Conservation (phyloP, 2,329 filamentous ascomycete species). For the Sporothrix luriei region DNA sequence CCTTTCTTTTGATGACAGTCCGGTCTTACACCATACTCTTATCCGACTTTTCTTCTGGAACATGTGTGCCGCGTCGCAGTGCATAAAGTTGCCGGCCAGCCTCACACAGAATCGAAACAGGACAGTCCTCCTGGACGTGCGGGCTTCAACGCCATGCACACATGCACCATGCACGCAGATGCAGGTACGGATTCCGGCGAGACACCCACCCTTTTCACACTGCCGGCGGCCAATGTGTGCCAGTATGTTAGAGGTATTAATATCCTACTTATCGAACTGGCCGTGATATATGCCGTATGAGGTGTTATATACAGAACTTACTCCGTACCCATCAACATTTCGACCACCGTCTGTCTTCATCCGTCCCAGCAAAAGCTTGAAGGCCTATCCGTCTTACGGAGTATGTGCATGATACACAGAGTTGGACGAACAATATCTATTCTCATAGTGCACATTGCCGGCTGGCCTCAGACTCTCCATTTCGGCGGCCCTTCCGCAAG, state of each 20-base stretch:
- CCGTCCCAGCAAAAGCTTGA: no score
- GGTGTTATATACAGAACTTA: no score
- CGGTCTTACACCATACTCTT: constrained; percentile 1
- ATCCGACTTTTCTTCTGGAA: constrained; percentile 1
- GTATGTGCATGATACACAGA: no score
- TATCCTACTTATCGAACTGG: no score
- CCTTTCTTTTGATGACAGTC: neutral
- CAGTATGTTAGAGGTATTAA: neutral
- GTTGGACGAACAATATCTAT: neutral
- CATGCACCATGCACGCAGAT: constrained; percentile 8
- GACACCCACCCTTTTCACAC: constrained; percentile 7
- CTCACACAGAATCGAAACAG: constrained; percentile 32
- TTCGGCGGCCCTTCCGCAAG: neutral
- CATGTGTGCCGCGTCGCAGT: constrained; percentile 9
- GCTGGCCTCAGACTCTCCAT: constrained; percentile 3
- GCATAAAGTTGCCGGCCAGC: constrained; percentile 29
- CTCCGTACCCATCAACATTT: no score
- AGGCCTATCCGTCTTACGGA: no score
- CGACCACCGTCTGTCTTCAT: no score
- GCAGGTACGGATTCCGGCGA: constrained; percentile 26
- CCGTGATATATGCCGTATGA: no score
- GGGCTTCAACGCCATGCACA: constrained; percentile 4
- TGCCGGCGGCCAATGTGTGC: neutral
- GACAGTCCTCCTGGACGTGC: constrained; percentile 21
- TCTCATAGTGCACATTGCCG: constrained; percentile 6